Evolutionary conservation across 78 protist species (phyloP), one percentile per base, ranked within the genome.

Genomic region (Dictyostelium capitatum): DNA sequence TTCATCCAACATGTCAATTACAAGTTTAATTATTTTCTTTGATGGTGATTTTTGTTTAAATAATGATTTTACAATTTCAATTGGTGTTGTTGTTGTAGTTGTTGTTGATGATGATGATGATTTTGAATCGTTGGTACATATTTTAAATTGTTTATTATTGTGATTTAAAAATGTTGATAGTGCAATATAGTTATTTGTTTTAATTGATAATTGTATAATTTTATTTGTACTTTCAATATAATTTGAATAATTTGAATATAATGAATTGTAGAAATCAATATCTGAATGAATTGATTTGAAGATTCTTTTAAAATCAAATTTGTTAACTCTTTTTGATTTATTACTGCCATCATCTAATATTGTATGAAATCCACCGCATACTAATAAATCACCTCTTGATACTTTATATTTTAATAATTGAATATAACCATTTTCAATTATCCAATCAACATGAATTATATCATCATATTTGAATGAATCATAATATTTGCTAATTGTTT

Each of bases 381-480:
- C 70, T 11, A 62, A 25, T 23, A 62, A 25, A 62, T 62, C 70
- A 62, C 70, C 37, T 25, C 70, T 62, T 19, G 8, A 25, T 11
- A 62, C 70, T 62, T 62, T 62, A 62, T 62, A 62, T 11, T 62
- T 62, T 62, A 62, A 23, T 62, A 62, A 25, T 3, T 37, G 32
- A 9, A 62, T 25, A 62, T 62, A 62, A 62, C 28, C 28, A 25
- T 30, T 25, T 25, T 62, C 70, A 9, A 62, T 37, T 7, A 62
- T 62, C 70, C 70, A 62, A 62, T 30, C 23, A 7, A 62, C 37
- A 62, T 62, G 70, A 62, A 62, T 62, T 30, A 62, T 62, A 25
- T 62, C 43, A 62, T 62, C 70, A 25, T 62, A 62, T 59, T 59
- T 59, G 23, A 23, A 59, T 2, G 69, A n/a, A 25, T 62, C 43